These are phyloP conservation scores for Sphagnum magellanicum DNA, from an alignment of 228 moss, liverwort and hornwort genomes.

Conservation along the genomic window DNA sequence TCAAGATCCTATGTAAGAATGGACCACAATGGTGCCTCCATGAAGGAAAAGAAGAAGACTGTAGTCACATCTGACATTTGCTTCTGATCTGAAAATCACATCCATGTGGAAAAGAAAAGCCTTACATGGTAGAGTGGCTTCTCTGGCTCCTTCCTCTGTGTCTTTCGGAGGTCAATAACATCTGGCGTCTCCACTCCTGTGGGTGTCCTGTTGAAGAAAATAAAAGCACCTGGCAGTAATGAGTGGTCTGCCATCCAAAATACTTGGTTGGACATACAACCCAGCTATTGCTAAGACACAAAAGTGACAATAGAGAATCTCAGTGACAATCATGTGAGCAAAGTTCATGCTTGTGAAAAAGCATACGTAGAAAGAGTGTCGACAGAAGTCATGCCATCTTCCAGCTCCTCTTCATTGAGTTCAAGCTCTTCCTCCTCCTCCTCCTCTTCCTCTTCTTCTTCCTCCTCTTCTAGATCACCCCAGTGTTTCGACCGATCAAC, in stretches of 20 bases:
- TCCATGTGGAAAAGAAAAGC: neutral
- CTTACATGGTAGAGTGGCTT: constrained; percentile 87
- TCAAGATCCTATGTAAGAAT: constrained; percentile 66
- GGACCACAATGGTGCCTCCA: constrained; percentile 74
- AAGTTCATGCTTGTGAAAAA: neutral
- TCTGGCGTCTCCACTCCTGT: constrained; percentile 99
- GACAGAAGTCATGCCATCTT: constrained; percentile 91
- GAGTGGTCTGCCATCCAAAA: too few species aligned
- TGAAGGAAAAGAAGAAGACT: constrained; percentile 14
- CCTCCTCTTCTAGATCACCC: constrained; percentile 99
- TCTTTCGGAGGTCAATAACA: constrained; percentile 98
- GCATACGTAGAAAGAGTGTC: constrained; percentile 95
- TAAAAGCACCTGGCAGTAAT: neutral
- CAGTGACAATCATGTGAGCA: neutral
- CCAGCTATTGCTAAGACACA: too few species aligned
- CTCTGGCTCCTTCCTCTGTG: constrained; percentile 95
- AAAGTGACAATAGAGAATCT: too few species aligned
- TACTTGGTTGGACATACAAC: too few species aligned
- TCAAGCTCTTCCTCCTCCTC: constrained; percentile 77
- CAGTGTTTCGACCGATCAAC: constrained; percentile 96
- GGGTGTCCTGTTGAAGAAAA: constrained; percentile 58
- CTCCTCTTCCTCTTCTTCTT: constrained; percentile 96
- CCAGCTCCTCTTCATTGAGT: constrained; percentile 58
- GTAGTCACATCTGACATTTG: too few species aligned
- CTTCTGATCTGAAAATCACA: too few species aligned